phyloP scores from a whole-genome alignment of 2,329 filamentous ascomycete species.

The Colletotrichum kahawae region DNA sequence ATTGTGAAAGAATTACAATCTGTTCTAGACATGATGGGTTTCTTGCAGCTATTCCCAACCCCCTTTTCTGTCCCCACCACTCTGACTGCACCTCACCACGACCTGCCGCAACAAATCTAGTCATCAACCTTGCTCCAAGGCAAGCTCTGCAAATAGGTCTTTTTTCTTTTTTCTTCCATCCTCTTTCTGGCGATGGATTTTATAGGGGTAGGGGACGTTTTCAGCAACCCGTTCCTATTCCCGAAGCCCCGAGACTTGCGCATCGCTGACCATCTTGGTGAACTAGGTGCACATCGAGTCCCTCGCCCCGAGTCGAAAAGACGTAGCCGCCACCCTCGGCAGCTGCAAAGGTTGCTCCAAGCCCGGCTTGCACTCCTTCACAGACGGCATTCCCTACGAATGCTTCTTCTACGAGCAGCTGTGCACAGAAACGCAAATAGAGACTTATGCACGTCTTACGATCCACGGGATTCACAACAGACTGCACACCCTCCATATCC shows the following conservation, averaged over 20 bases:
- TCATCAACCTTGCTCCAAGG: neutral
- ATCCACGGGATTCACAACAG: neutral
- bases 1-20: accelerated
- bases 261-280: neutral
- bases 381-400: neutral
- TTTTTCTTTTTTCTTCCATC: neutral
- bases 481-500: neutral
- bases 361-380: neutral
- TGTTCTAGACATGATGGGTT: neutral
- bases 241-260: neutral
- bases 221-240: neutral
- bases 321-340: neutral
- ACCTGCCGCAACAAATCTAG: neutral
- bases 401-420: neutral
- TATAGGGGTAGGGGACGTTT: neutral
- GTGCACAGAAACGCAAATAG: neutral
- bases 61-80: neutral
- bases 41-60: neutral
- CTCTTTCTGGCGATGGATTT: neutral
- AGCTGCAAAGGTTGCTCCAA: neutral
- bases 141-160: neutral
- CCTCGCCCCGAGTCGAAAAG: neutral
- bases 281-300: neutral
- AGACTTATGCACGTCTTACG: neutral
- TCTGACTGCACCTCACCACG: neutral